These are phyloP conservation scores for Blastocladiella britannica DNA, from an alignment of 192 early-diverging fungal genomes.

Conservation along the genomic window DNA sequence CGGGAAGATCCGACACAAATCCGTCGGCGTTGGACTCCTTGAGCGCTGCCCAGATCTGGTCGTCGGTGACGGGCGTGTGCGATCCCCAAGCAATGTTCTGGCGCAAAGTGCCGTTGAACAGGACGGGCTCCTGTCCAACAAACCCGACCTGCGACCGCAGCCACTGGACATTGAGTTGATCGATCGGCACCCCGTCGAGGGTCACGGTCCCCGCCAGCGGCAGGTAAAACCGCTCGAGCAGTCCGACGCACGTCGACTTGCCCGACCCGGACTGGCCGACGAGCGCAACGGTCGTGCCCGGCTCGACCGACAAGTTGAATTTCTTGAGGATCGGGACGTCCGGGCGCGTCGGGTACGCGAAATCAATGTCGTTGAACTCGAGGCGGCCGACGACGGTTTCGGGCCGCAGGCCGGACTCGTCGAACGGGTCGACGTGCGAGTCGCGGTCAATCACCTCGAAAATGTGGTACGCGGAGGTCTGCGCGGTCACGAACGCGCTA, in stretches of 20 bases:
- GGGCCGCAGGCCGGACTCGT: slow-evolving; percentile 14
- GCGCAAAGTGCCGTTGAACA: neutral
- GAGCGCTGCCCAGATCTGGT: neutral
- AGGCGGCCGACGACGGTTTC: slow-evolving; percentile 37
- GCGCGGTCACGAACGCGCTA: slow-evolving; percentile 7
- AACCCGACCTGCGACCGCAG: slow-evolving; percentile 1
- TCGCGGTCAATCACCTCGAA: slow-evolving; percentile 26
- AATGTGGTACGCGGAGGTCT: slow-evolving; percentile 17
- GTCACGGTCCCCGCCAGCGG: slow-evolving; percentile 2
- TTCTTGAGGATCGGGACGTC: slow-evolving; percentile 60
- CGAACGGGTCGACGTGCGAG: slow-evolving; percentile 21
- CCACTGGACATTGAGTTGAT: slow-evolving; percentile 22
- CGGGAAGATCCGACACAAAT: neutral
- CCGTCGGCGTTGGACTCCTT: neutral
- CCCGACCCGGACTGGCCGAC: slow-evolving; percentile 73
- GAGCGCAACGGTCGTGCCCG: slow-evolving; percentile 70
- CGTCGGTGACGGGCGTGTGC: slow-evolving; percentile 11
- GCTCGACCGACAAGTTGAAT: slow-evolving; percentile 41
- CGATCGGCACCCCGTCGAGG: slow-evolving; percentile 18
- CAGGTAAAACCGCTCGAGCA: slow-evolving; percentile 76
- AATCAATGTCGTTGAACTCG: slow-evolving; percentile 55
- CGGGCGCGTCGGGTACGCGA: slow-evolving; percentile 64
- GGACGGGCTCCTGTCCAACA: neutral
- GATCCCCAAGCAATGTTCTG: slow-evolving; percentile 6
- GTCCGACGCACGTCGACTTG: slow-evolving; percentile 64